A percentile compares a stretch with the other conserved stretches of the same genome.
These are phyloP conservation scores for Yamadazyma pseudoaaseri DNA, from an alignment of 1,139 yeast species.

Conservation along the genomic window DNA sequence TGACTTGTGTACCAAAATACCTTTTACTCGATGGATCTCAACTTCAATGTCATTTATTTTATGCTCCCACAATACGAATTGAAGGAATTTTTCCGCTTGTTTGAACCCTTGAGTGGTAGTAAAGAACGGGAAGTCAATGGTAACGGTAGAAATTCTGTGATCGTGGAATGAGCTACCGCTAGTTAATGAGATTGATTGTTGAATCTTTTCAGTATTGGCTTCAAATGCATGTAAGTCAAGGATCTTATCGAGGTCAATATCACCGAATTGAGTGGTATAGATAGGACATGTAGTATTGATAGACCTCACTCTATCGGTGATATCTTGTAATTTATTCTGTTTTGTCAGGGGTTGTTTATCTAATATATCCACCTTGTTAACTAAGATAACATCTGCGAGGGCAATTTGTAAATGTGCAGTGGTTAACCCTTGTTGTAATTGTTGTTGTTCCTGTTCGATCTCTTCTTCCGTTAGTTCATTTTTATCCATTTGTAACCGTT, in stretches of 20 bases:
- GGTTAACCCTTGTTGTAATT: constrained; percentile 53
- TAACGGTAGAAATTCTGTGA: constrained; percentile 61
- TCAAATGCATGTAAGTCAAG: constrained; percentile 84
- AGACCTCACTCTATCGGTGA: constrained; percentile 40
- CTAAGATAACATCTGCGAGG: constrained; percentile 74
- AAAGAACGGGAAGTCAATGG: constrained; percentile 52
- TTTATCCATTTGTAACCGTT: constrained; percentile 19
- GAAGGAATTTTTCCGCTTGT: constrained; percentile 59
- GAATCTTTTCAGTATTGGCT: constrained; percentile 34
- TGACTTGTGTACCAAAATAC: constrained; percentile 47
- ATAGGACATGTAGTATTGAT: constrained; percentile 74
- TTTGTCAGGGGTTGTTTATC: constrained; percentile 17
- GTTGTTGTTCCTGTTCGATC: constrained; percentile 29
- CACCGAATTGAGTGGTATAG: constrained; percentile 68
- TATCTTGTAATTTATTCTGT: constrained; percentile 20
- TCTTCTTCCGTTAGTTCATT: constrained; percentile 31
- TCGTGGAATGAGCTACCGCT: constrained; percentile 34
- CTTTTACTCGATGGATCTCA: constrained; percentile 85
- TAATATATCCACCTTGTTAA: constrained; percentile 71
- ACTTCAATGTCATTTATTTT: constrained; percentile 37
- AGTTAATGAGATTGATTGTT: constrained; percentile 16
- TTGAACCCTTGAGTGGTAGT: constrained; percentile 29
- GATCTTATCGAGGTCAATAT: constrained; percentile 57
- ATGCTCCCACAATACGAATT: constrained; percentile 67
- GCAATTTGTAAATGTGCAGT: constrained; percentile 92